A percentile compares a stretch with the other conserved stretches of the same genome.
Conservation (phyloP, 768 basidiomycete species). For the Leucocoprinus birnbaumii region DNA sequence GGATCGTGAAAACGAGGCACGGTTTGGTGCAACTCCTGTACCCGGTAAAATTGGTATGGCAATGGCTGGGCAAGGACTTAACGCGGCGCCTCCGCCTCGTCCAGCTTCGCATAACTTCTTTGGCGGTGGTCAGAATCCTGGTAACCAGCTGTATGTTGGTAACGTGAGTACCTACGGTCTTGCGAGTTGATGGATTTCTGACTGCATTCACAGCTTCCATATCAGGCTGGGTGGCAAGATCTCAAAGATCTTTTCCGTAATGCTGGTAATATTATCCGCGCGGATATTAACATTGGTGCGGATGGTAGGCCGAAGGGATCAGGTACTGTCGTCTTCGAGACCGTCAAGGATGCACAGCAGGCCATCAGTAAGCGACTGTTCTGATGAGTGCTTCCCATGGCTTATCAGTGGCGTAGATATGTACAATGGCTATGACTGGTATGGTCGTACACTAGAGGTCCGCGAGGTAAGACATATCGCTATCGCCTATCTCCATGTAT, state of each 20-base stretch:
- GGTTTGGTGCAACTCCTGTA: conserved; percentile 93
- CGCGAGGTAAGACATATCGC: conserved; percentile 63
- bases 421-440: conserved; percentile 98
- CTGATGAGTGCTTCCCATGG: not conserved
- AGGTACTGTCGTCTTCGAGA: conserved; percentile 96
- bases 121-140: conserved; percentile 60
- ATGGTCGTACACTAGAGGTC: conserved; percentile 92
- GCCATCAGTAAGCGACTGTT: conserved; percentile 74
- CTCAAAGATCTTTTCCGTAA: conserved; percentile 96
- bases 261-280: conserved; percentile 92
- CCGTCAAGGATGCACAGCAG: conserved; percentile 83
- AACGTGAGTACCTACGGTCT: conserved; percentile 54
- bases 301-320: conserved; percentile 95
- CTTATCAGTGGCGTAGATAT: conserved; percentile 53
- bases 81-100: conserved; percentile 79
- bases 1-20: conserved; percentile 96
- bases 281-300: conserved; percentile 91
- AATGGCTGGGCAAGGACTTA: conserved; percentile 86
- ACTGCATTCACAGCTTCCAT: conserved; percentile 64
- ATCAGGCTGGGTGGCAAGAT: conserved; percentile 99
- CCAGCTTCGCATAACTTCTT: conserved; percentile 80
- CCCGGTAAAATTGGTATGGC: conserved; percentile 96
- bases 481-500: not conserved
- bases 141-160: conserved; percentile 90
- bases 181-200: not conserved